Evolutionary conservation across 2,329 filamentous ascomycete species (phyloP).

Genomic region (Penicillium polonicum): DNA sequence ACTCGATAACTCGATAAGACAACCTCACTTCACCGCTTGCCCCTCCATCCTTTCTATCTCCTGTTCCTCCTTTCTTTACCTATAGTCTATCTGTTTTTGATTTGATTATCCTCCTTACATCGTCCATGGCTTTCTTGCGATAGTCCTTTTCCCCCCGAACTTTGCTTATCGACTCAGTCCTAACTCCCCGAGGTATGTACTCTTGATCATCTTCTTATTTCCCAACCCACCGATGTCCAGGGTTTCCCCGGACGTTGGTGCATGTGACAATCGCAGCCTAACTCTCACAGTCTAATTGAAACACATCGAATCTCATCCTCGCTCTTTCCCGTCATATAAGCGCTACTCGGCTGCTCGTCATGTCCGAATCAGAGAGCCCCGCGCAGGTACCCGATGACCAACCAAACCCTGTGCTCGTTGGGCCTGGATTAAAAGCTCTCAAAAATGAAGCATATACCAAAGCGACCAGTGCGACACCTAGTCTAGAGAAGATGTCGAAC

Average conservation of each 20-base stretch:
- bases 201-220: slow-evolving; percentile 9
- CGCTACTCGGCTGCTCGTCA: slow-evolving; percentile 10
- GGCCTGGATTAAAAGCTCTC: slow-evolving; percentile 28
- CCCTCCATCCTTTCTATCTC: slow-evolving; percentile 18
- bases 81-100: not conserved
- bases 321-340: not conserved
- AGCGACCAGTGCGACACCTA: slow-evolving; percentile 32
- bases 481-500: slow-evolving; percentile 19
- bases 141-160: slow-evolving; percentile 14
- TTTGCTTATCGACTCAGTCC: slow-evolving; percentile 13
- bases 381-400: slow-evolving; percentile 28
- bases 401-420: slow-evolving; percentile 33
- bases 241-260: not conserved
- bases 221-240: slow-evolving; percentile 8
- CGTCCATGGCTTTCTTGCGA: slow-evolving; percentile 18
- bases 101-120: not conserved
- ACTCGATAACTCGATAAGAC: slow-evolving; percentile 21
- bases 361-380: slow-evolving; percentile 28
- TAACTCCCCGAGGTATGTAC: slow-evolving; percentile 23
- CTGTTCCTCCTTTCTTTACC: slow-evolving; percentile 2
- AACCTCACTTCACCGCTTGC: slow-evolving; percentile 27
- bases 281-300: slow-evolving; percentile 9
- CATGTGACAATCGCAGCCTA: slow-evolving; percentile 20
- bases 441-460: slow-evolving; percentile 29
- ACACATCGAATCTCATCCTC: slow-evolving; percentile 1